These are phyloP conservation scores for Micromonas pusilla DNA, from an alignment of 139 green algal genomes.

Conservation along the genomic window DNA sequence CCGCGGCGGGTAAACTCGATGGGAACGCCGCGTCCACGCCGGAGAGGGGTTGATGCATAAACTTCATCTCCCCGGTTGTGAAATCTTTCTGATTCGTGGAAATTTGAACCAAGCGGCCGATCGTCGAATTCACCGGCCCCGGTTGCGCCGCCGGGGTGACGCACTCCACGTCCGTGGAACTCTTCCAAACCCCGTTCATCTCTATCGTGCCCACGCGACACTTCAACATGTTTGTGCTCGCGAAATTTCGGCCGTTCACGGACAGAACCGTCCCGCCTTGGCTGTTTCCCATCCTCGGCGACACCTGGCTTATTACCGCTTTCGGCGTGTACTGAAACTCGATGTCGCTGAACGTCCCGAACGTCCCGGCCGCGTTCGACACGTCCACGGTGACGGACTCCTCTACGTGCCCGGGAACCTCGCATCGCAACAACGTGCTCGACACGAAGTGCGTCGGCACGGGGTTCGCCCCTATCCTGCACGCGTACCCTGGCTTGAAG, in stretches of 20 bases:
- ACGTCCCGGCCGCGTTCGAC: neutral
- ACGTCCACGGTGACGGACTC: neutral
- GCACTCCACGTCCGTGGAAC: neutral
- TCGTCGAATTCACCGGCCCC: neutral
- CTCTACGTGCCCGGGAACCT: neutral
- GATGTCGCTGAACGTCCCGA: neutral
- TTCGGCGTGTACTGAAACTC: neutral
- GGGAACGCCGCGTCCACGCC: neutral
- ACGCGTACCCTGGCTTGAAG: neutral
- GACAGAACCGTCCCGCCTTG: neutral
- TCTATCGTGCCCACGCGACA: constrained; percentile 9
- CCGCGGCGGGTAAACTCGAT: neutral
- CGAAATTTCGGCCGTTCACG: constrained; percentile 1
- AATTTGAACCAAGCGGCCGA: neutral
- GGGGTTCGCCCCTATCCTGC: neutral
- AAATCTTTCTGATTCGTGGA: constrained; percentile 11
- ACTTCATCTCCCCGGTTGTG: neutral
- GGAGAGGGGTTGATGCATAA: neutral
- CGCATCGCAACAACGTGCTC: neutral
- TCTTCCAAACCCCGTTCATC: neutral
- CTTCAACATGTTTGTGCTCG: neutral
- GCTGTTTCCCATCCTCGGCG: neutral
- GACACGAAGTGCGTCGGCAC: neutral
- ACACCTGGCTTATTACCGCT: neutral
- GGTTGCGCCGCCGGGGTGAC: neutral